These are phyloP conservation scores for Sarocladium kiliense DNA, from an alignment of 2,329 filamentous ascomycete species.

Conservation along the genomic window DNA sequence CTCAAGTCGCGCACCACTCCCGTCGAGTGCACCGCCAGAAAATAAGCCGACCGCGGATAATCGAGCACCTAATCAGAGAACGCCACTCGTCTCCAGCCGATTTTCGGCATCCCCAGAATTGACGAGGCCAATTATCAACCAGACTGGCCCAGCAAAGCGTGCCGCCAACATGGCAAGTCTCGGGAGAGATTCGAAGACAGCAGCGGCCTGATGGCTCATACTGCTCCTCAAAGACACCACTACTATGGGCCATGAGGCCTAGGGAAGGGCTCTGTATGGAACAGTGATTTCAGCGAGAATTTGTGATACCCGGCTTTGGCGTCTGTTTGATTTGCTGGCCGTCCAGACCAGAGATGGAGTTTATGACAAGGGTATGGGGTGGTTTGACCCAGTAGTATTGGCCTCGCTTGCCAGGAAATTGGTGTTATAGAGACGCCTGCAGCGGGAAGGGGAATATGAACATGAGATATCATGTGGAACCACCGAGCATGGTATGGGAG, in stretches of 20 bases:
- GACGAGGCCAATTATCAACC: slow-evolving; percentile 30
- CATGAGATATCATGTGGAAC: not conserved
- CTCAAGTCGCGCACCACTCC: slow-evolving; percentile 8
- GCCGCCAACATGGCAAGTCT: slow-evolving; percentile 24
- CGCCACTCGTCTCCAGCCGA: slow-evolving; percentile 21
- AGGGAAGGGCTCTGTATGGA: not conserved
- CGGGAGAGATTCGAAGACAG: slow-evolving; percentile 28
- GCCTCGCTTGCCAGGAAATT: not conserved
- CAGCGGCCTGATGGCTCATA: slow-evolving; percentile 22
- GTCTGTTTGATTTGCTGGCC: not conserved
- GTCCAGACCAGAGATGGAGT: not conserved
- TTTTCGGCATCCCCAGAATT: slow-evolving; percentile 40
- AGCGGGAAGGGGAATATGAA: not conserved
- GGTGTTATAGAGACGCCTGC: not conserved
- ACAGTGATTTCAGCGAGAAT: slow-evolving; percentile 9
- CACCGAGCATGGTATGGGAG: slow-evolving; percentile 1
- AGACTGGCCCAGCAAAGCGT: slow-evolving; percentile 27
- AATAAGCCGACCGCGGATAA: not conserved
- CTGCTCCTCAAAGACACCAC: not conserved
- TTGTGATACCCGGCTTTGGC: slow-evolving; percentile 29
- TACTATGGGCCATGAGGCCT: slow-evolving; percentile 5
- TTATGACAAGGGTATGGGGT: not conserved
- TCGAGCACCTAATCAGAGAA: slow-evolving; percentile 11
- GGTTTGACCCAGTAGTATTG: not conserved
- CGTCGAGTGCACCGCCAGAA: not conserved